Base-by-base conservation (phyloP, 768 basidiomycete species). In the Krasilnikovozyma curviuscula region DNA sequence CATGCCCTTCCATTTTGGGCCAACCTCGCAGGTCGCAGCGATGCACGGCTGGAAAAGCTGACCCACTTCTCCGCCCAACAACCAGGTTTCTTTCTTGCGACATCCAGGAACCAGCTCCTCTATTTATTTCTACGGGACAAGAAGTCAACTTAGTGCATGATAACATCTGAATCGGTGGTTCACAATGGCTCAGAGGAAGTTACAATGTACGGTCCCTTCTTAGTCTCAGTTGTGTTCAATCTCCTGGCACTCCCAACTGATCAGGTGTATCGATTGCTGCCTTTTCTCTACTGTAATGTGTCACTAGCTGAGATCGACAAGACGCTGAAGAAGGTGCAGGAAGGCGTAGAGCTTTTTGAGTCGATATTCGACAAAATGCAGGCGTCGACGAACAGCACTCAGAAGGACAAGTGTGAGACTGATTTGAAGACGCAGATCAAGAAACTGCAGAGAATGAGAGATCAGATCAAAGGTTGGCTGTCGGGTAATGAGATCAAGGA, bases 381-480 rank as follows among this genome's bases (percentile, higher is more conserved):
- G 65, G 74, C 81, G 41, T 82, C 89, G 16, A 83, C 83, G 28
- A 97, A 93, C 68, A 79, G 89, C 24, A 46, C 45, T 8, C 50
- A 52, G 30, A 52, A 52, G 46, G 50, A 52, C 32, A 52, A 52
- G 40, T 52, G 50, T 44, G 93, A 98, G 65, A 78, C 73, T 3
- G 81, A 97, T 58, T 70, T 97, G 63, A 88, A 97, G 70, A 91
- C 88, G 42, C 93, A 98, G 71, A 97, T 98, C 61, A 98, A 98
- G 77, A 83, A 83, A 65, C 72, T 84, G 0, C 81, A 84, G 65
- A 73, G 81, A 52, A 64, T 83, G 54, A 70, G 81, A 54, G 81
- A 84, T 68, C 81, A 83, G 69, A 82, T 84, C 66, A 84, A 84
- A 69, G 85, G 85, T 2, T 98, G 93, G 93, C 77, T 91, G 38